A percentile compares a stretch with the other conserved stretches of the same genome.
These are phyloP conservation scores for Aspergillus jensenii DNA, from an alignment of 2,329 filamentous ascomycete genomes.

Conservation along the genomic window DNA sequence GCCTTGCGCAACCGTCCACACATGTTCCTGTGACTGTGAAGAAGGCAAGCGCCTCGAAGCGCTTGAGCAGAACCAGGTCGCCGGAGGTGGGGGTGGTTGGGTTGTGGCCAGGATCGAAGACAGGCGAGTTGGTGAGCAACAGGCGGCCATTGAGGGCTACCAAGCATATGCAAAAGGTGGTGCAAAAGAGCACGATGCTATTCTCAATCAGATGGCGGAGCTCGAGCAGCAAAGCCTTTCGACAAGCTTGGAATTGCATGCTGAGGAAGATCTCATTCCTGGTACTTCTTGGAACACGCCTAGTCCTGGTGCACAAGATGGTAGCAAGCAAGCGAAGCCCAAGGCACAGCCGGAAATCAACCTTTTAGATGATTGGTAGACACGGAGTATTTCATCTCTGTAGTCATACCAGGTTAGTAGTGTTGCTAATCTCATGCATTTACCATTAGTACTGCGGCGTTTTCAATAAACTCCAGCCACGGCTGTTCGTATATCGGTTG, in stretches of 20 bases:
- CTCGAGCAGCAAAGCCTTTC: not conserved
- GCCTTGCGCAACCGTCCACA: conserved; percentile 27
- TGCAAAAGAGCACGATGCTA: conserved; percentile 27
- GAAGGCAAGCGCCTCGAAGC: not conserved
- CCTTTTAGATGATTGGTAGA: not conserved
- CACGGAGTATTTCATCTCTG: too few relatives aligned
- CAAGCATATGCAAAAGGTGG: conserved; percentile 32
- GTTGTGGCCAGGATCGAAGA: not conserved
- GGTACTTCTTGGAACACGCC: not conserved
- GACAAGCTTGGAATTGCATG: not conserved
- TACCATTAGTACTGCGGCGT: too few relatives aligned
- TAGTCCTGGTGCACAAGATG: not conserved
- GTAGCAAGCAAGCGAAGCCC: not conserved
- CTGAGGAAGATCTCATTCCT: not conserved
- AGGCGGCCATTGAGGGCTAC: conserved; percentile 19
- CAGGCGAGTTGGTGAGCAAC: not conserved
- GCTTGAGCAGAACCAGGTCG: not conserved
- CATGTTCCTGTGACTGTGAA: conserved; percentile 33
- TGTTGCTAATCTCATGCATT: too few relatives aligned
- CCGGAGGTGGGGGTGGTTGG: not conserved
- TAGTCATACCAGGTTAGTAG: too few relatives aligned
- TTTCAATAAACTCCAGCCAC: too few relatives aligned
- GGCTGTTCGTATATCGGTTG: too few relatives aligned
- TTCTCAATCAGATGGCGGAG: conserved; percentile 18
- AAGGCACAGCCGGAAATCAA: not conserved